Evolutionary conservation across 768 basidiomycete genomes (phyloP), one percentile per base, ranked within the genome.

Genomic region (Lyophyllum decastes): DNA sequence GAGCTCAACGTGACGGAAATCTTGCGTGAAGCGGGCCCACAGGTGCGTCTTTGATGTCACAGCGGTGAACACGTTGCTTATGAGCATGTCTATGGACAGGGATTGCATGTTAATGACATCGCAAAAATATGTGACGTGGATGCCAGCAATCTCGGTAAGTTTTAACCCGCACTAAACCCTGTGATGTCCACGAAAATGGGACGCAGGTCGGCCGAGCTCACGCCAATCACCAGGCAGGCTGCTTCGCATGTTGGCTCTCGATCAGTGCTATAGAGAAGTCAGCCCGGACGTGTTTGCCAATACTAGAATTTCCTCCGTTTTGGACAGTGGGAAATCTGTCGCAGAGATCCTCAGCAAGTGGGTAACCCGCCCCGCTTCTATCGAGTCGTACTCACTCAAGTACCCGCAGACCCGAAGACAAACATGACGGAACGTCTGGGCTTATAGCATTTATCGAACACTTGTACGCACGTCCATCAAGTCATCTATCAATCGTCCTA

Each of bases 261-360:
- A 72, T 50, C 74, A 77, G 27, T 68, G 72, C 34, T 79, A 73
- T 54, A 65, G 64, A 9, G 78, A 79, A 63, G 61, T 76, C 1
- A 57, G 38, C 12, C 72, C 73, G 1, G 70, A 76, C 58, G 71
- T 75, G 0, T 77, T 73, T 51, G 59, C 71, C 4, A 70, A 74
- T 61, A 77, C 71, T 7, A 70, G 74, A 8, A 66, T 78, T 35
- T 73, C 72, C 2, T 65, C 65, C 10, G 44, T 68, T 19, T 50
- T 76, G 17, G 72, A 73, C 49, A 73, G 64, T 1, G 63, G 65
- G 7, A 75, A 74, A 57, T 59, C 66, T 0, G 64, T 68, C 6
- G 56, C 60, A 19, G 70, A 73, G 1, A 47, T 76, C 6, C 48
- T 66, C 10, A 54, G 58, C 4, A 58, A 64, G 74, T 71, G 26